phyloP scores from a whole-genome alignment of 257 asterid species.

The Nicotiana undulata region DNA sequence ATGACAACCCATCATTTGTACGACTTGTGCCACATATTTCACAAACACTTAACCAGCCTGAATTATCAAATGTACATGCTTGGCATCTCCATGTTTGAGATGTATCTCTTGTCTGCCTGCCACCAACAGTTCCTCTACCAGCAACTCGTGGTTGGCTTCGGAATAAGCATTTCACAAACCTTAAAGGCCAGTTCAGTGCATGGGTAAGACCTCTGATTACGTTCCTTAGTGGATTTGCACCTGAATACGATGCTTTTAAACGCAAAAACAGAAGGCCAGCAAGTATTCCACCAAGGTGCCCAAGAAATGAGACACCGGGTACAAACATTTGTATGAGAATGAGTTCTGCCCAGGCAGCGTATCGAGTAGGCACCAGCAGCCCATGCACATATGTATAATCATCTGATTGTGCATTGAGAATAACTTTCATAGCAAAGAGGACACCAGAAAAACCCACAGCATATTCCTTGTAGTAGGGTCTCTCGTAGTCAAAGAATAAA shows the following conservation, averaged over 20 bases:
- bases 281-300: slow-evolving; percentile 84
- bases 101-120: slow-evolving; percentile 13
- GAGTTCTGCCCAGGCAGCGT: slow-evolving; percentile 96
- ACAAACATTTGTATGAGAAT: slow-evolving; percentile 74
- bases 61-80: slow-evolving; percentile 71
- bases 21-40: slow-evolving; percentile 67
- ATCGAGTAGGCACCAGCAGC: slow-evolving; percentile 65
- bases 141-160: slow-evolving; percentile 20
- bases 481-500: slow-evolving; percentile 46
- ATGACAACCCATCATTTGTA: not conserved
- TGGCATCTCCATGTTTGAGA: slow-evolving; percentile 62
- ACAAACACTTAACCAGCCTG: slow-evolving; percentile 34
- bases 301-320: slow-evolving; percentile 88
- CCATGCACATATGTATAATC: slow-evolving; percentile 67
- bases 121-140: slow-evolving; percentile 54
- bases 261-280: slow-evolving; percentile 62
- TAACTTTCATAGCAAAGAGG: slow-evolving; percentile 89
- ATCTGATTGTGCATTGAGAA: slow-evolving; percentile 64
- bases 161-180: slow-evolving; percentile 21
- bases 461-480: slow-evolving; percentile 67
- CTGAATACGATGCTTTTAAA: slow-evolving; percentile 33
- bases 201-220: slow-evolving; percentile 33
- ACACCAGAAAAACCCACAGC: slow-evolving; percentile 94
- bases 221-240: slow-evolving; percentile 36
- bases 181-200: slow-evolving; percentile 55